Evolutionary conservation across 805 yeast species (phyloP), one percentile per base, ranked within the genome.

Genomic region (Saccharomyces jurei): DNA sequence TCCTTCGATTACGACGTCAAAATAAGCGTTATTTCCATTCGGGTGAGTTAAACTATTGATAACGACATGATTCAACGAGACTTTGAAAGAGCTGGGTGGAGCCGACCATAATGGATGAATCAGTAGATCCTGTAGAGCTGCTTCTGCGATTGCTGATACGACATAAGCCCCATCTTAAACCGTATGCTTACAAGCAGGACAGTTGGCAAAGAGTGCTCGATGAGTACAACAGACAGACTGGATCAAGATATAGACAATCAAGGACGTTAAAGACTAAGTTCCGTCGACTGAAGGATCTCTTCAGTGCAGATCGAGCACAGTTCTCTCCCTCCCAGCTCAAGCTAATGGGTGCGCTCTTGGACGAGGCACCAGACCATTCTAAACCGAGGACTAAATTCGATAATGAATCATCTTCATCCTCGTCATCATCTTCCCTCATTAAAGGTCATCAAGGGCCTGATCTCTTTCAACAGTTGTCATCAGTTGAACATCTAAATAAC

Each of bases 241-340:
- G 61, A 11, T 56, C 58, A 10, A 54, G 54, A 8, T 66, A 66
- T 41, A 63, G 62, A 36, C 72, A 69, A 50, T 60, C 60, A 28
- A 61, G 72, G 28, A 68, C 72, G 2, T 36, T 69, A 29, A 64
- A 61, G 57, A 63, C 56, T 8, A 59, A 68, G 41, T 68, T 66
- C 46, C 65, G 64, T 17, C 66, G 62, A 52, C 46, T 69, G 46
- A 56, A 57, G 31, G 62, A 58, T 4, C 26, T 52, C 6, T 60
- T 54, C 50, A 46, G 52, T 9, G 53, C 41, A 3, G 58, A 56
- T 48, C 54, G 51, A 21, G 48, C 31, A 5, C 14, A 29, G 27
- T 50, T 57, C 6, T 60, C 61, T 2, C 51, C 54, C 6, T 50
- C 56, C 6, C 51, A 56, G 41, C 53, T 60, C 10, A 57, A 53